Evolutionary conservation across 2,329 filamentous ascomycete species (phyloP), one percentile per base, ranked within the genome.

Genomic region (Ophiostoma quercus): DNA sequence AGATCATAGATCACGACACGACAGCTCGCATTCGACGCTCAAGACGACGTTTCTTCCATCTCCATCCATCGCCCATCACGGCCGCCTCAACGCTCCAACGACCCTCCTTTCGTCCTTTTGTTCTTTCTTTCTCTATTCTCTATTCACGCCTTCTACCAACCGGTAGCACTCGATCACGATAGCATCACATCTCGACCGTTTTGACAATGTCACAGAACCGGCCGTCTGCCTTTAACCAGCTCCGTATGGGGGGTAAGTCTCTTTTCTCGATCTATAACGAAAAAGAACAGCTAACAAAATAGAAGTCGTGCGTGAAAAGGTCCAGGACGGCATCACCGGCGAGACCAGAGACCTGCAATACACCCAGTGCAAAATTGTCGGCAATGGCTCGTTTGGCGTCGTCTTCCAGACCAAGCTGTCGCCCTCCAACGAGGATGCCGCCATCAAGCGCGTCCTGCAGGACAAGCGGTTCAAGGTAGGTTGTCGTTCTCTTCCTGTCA

Each of bases 401-500:
- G 95, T 99, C 74, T 99, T 99, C 81, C 95, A 99, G 84, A 99
- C 95, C 71, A 98, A 98, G 84, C 87, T 99, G 77, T 94, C 94
- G 72, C 95, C 95, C n/a, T 95, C 92, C 73, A 94, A 94, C 74
- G 95, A 99, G 81, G 95, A 99, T 83, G 95, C 95, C 69, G 95
- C 95, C 79, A 99, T 99, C 85, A 99, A 99, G 86, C 90, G 95
- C 76, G 95, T 99, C 72, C 87, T 99, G 71, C 95, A 99, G 79
- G 95, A 99, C 85, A 99, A 99, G 86, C 89, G 95, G 79, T 99
- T 99, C 89, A 99, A 99, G 92, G 95, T 96, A 79, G 39, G 77
- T 11, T 16, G 22, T 67, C 29, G 25, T 29, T 29, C 25, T 29
- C 1, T 29, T 29, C n/a, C n/a, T n/a, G n/a, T n/a, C n/a, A n/a